These are phyloP conservation scores for Capsella bursapastoris DNA, from an alignment of 345 rosid species.

Conservation along the genomic window DNA sequence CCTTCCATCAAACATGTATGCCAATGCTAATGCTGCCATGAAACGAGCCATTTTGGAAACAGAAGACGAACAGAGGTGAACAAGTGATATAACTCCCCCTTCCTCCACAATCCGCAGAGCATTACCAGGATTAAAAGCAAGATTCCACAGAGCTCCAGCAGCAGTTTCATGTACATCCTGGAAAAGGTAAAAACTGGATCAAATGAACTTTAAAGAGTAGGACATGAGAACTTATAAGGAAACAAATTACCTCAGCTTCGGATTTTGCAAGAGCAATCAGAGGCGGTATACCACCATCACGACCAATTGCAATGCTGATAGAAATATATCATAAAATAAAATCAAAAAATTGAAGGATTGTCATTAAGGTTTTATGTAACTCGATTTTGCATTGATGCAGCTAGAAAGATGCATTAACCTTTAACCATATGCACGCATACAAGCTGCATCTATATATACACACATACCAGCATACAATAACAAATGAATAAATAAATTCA, in stretches of 20 bases:
- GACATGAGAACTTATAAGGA: conserved; percentile 17
- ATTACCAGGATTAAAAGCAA: conserved; percentile 71
- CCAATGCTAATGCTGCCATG: conserved; percentile 82
- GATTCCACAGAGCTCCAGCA: conserved; percentile 90
- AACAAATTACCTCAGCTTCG: conserved; percentile 58
- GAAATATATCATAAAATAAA: background rate
- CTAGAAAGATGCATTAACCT: background rate
- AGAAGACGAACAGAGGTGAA: conserved; percentile 63
- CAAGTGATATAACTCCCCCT: conserved; percentile 73
- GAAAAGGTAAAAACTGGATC: conserved; percentile 2
- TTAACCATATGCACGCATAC: background rate
- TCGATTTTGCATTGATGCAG: background rate
- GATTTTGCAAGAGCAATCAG: conserved; percentile 68
- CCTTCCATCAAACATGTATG: conserved; percentile 89
- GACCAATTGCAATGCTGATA: conserved; percentile 76
- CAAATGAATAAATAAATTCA: conserved; percentile 8
- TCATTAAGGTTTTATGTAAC: conserved; percentile 13
- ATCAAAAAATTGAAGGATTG: background rate
- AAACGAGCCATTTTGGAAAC: conserved; percentile 78
- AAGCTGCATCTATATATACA: conserved; percentile 4
- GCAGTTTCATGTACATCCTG: conserved; percentile 94
- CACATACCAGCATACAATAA: background rate
- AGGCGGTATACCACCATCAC: conserved; percentile 77
- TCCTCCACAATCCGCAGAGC: conserved; percentile 77
- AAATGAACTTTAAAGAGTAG: conserved; percentile 4